Percentiles rank a stretch among this genome's conserved stretches.
Conservation (phyloP, 306 rosid species). For the Cucurbita pepo region DNA sequence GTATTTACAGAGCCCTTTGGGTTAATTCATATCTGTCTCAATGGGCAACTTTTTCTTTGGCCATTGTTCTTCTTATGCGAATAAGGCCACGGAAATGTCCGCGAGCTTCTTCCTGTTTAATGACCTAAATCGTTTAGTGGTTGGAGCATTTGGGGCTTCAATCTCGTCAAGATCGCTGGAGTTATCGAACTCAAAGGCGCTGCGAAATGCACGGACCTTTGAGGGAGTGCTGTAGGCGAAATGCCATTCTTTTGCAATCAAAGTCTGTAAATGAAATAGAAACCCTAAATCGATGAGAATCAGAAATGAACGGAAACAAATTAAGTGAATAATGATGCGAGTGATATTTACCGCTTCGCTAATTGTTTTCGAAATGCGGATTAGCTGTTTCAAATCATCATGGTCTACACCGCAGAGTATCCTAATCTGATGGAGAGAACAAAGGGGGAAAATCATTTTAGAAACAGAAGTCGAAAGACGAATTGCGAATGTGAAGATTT, state of each 20-base stretch:
- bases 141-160: conserved; percentile 44
- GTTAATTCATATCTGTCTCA: background rate
- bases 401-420: conserved; percentile 57
- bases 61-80: conserved; percentile 19
- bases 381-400: conserved; percentile 54
- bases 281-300: conserved; percentile 4
- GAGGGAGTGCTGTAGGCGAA: conserved; percentile 53
- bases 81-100: conserved; percentile 29
- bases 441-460: background rate
- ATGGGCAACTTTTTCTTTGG: conserved; percentile 3
- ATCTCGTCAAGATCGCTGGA: conserved; percentile 17
- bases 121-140: conserved; percentile 13
- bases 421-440: conserved; percentile 22
- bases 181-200: conserved; percentile 15
- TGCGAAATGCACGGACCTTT: conserved; percentile 25
- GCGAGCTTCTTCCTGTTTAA: conserved; percentile 19
- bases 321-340: background rate
- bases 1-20: background rate
- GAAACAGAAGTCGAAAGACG: background rate
- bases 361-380: conserved; percentile 39
- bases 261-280: conserved; percentile 24
- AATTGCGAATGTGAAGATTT: background rate
- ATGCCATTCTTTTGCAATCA: conserved; percentile 36
- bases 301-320: background rate
- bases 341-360: conserved; percentile 40